phyloP scores from a whole-genome alignment of 1,284 basidiomycete genomes.

The Leccinum angustisporum region DNA sequence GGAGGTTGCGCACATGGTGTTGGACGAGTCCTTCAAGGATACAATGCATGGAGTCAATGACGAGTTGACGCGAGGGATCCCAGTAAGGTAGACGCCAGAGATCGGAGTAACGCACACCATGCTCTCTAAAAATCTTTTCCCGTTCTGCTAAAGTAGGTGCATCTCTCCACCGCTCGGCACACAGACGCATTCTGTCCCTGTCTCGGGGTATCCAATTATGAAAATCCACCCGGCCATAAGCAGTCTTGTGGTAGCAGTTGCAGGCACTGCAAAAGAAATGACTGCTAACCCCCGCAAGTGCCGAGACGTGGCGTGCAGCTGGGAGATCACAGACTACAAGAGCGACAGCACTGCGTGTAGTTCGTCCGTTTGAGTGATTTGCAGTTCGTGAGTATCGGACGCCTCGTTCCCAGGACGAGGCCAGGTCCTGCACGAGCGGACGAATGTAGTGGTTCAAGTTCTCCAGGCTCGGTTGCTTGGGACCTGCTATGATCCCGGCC shows the following conservation, averaged over 20 bases:
- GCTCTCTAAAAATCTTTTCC: slow-evolving; percentile 10
- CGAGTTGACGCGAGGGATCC: slow-evolving; percentile 15
- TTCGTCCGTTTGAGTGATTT: not conserved
- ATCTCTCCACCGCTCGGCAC: slow-evolving; percentile 16
- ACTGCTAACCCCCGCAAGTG: not conserved
- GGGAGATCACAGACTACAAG: not conserved
- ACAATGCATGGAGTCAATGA: slow-evolving; percentile 22
- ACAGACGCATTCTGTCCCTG: not conserved
- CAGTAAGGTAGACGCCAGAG: slow-evolving; percentile 22
- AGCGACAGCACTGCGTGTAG: not conserved
- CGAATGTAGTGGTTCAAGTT: not conserved
- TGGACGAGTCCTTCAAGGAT: slow-evolving; percentile 15
- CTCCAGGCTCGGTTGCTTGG: not conserved
- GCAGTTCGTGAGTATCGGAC: not conserved
- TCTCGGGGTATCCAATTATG: slow-evolving; percentile 12
- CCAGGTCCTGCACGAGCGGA: not conserved
- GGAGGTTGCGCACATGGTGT: not conserved
- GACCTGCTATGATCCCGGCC: not conserved
- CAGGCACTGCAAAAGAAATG: not conserved
- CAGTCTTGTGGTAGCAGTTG: not conserved
- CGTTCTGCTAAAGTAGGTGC: not conserved
- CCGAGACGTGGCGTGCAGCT: not conserved
- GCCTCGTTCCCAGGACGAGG: not conserved
- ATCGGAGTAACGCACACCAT: slow-evolving; percentile 15
- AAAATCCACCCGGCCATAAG: not conserved